Percentiles rank a stretch among this genome's conserved stretches.
These are phyloP conservation scores for Pythium rishiriense DNA, from an alignment of 352 stramenopile species.

Conservation along the genomic window DNA sequence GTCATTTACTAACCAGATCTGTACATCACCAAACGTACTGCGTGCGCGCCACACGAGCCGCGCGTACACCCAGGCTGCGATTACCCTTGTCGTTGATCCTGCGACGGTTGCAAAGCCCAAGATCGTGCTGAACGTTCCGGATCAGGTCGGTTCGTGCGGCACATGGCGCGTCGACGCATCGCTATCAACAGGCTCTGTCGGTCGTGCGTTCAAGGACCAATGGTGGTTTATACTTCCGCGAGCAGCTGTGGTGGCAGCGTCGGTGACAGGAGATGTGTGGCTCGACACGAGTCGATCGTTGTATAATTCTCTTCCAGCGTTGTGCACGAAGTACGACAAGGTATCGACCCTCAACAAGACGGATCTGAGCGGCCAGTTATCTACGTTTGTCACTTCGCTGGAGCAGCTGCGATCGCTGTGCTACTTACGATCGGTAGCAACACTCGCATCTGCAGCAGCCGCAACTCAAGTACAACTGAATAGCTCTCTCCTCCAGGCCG, in stretches of 20 bases:
- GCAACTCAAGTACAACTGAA: slow-evolving; percentile 44
- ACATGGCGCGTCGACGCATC: slow-evolving; percentile 50
- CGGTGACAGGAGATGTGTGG: slow-evolving; percentile 12
- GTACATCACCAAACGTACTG: slow-evolving; percentile 45
- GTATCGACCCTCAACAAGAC: slow-evolving; percentile 24
- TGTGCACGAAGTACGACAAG: slow-evolving; percentile 53
- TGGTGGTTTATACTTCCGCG: slow-evolving; percentile 48
- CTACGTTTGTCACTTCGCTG: slow-evolving; percentile 39
- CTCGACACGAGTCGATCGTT: slow-evolving; percentile 28
- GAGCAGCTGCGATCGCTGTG: slow-evolving; percentile 50
- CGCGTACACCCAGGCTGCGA: slow-evolving; percentile 51
- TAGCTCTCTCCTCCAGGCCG: slow-evolving; percentile 39
- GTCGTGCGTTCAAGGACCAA: slow-evolving; percentile 42
- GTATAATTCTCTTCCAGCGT: slow-evolving; percentile 30
- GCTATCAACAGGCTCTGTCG: slow-evolving; percentile 52
- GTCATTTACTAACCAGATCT: slow-evolving; percentile 45
- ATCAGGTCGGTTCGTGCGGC: slow-evolving; percentile 64
- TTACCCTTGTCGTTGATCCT: slow-evolving; percentile 33
- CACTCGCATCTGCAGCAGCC: slow-evolving; percentile 24
- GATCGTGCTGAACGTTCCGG: slow-evolving; percentile 46
- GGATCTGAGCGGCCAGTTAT: slow-evolving; percentile 33
- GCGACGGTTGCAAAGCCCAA: slow-evolving; percentile 39
- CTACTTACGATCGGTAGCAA: slow-evolving; percentile 43
- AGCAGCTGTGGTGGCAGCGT: neutral
- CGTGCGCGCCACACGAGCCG: slow-evolving; percentile 52